A percentile compares a stretch with the other conserved stretches of the same genome.
These are phyloP conservation scores for Cladophialophora bantiana DNA, from an alignment of 2,329 filamentous ascomycete genomes.

Conservation along the genomic window DNA sequence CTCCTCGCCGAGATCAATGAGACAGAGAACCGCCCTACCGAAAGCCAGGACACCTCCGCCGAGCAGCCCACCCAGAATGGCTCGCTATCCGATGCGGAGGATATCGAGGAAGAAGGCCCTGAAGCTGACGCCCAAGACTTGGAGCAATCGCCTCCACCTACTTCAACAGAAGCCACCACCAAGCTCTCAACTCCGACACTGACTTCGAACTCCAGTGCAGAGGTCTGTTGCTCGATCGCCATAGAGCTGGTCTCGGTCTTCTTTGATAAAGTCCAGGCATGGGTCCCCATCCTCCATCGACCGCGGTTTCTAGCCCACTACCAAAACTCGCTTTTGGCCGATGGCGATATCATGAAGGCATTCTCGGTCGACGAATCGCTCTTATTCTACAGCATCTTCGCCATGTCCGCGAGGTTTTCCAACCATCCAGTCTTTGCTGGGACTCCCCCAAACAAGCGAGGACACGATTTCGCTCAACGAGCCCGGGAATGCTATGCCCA, in stretches of 20 bases:
- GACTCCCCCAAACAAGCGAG: slow-evolving; percentile 23
- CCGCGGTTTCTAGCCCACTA: slow-evolving; percentile 67
- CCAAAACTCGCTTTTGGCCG: slow-evolving; percentile 19
- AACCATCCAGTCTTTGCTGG: slow-evolving; percentile 28
- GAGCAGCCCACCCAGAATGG: not conserved
- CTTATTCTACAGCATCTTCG: slow-evolving; percentile 35
- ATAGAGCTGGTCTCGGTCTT: slow-evolving; percentile 89
- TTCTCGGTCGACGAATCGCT: slow-evolving; percentile 29
- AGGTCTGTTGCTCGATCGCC: slow-evolving; percentile 49
- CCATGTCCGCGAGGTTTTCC: slow-evolving; percentile 32
- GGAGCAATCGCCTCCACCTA: not conserved
- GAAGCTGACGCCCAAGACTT: slow-evolving; percentile 13
- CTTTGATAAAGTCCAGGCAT: slow-evolving; percentile 88
- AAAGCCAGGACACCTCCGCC: not conserved
- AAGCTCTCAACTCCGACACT: slow-evolving; percentile 8
- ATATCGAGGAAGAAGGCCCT: slow-evolving; percentile 20
- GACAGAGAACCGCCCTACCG: slow-evolving; percentile 8
- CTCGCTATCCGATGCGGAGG: slow-evolving; percentile 20
- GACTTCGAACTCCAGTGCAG: slow-evolving; percentile 1
- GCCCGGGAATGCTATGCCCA: slow-evolving; percentile 27
- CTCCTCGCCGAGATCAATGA: slow-evolving; percentile 31
- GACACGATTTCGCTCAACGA: slow-evolving; percentile 28
- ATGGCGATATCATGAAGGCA: slow-evolving; percentile 30
- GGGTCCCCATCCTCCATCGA: slow-evolving; percentile 85
- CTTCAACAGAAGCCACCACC: slow-evolving; percentile 8